Percentiles rank a stretch among this genome's conserved stretches.
These are phyloP conservation scores for Setaria italica DNA, from an alignment of 202 grass and related monocot genomes.

Conservation along the genomic window DNA sequence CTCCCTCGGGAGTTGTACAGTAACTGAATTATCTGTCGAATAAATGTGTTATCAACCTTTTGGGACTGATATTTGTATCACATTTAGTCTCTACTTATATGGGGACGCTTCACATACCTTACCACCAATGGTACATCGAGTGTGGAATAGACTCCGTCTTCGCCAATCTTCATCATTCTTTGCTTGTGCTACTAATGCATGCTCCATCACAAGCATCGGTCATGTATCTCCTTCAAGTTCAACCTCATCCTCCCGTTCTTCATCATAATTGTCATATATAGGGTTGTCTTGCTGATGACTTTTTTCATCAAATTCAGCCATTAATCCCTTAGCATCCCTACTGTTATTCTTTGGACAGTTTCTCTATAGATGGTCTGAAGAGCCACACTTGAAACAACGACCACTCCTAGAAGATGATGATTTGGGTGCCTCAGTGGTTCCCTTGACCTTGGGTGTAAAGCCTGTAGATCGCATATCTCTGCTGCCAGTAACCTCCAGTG, in stretches of 20 bases:
- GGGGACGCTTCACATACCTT: not conserved
- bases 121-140: not conserved
- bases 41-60: too few relatives aligned
- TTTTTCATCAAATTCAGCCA: constrained; percentile 1
- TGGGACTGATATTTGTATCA: too few relatives aligned
- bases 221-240: not conserved
- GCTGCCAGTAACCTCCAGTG: not conserved
- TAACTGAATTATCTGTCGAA: too few relatives aligned
- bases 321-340: not conserved
- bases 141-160: not conserved
- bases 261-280: not conserved
- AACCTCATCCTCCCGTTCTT: not conserved
- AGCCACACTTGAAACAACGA: constrained; percentile 6
- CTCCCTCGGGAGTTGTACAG: too few relatives aligned
- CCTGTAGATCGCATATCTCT: not conserved
- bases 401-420: not conserved
- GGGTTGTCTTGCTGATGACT: not conserved
- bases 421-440: not conserved
- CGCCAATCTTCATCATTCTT: not conserved
- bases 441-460: not conserved
- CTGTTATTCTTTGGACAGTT: not conserved
- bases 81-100: too few relatives aligned
- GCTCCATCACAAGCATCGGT: not conserved
- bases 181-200: not conserved
- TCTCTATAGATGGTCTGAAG: not conserved